Evolutionary conservation across 495 filamentous ascomycete genomes (phyloP), one percentile per base, ranked within the genome.

Genomic region (Penicillium argentinense): DNA sequence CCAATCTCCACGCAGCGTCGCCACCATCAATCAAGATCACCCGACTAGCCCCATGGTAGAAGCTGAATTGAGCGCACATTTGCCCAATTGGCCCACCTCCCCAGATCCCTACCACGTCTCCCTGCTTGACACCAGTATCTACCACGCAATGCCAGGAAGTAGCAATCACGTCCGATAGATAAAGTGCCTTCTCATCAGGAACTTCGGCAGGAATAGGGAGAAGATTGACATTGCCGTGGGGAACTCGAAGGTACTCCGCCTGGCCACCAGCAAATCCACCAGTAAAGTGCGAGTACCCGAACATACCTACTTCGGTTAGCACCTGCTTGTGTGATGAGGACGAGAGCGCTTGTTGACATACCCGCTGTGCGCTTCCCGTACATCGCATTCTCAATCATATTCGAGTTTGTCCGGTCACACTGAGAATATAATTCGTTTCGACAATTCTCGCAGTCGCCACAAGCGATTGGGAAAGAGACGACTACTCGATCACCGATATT

Each of bases 251-350:
- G 47, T 91, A 95, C 64, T 96, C 91, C 8, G 90, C 86, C 60
- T 95, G 90, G 0, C 91, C 89, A 30, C 91, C 91, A 9, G 91
- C 88, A 59, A 91, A 96, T 2, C 91, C 91, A 3, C 90, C 89
- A 0, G 86, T 88, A 58, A 96, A 87, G 53, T 87, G 75, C 11
- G 66, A 72, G 43, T 78, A 78, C 7, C 75, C 75, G 47, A 78
- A 76, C 27, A 77, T 74, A 12, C 74, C 69, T 72, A n/a, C 19
- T 1, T 33, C 18, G 3, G 36, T 40, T 9, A 45, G 23, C 18
- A 32, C 40, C 18, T 38, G 27, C 22, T 40, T 29, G 8, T 11
- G 24, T 19, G 7, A 29, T 5, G 4, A 36, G n/a, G n/a, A 16
- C n/a, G 18, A 13, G 6, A 24, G 14, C 13, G 9, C 5, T 19